Base-by-base conservation (phyloP, 2,329 filamentous ascomycete species). In the Aspergillus tamarii region DNA sequence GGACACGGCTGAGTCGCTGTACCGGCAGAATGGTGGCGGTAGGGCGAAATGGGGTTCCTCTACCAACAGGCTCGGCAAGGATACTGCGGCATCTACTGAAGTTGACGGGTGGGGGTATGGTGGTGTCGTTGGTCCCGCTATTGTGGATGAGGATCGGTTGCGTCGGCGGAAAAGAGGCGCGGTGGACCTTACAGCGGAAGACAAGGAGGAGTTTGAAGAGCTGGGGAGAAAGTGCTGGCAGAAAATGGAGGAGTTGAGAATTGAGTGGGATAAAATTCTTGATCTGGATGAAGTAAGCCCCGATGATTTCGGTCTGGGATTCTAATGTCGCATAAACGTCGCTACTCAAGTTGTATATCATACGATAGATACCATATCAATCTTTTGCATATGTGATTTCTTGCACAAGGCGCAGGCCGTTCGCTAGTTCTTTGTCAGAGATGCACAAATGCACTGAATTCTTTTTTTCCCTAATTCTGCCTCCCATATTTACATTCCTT, bases 11-110 rank as follows among this genome's bases (percentile, higher is more conserved):
- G 78, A 80, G 32, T 68, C 69, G 4, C 72, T 72, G 63, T 85
- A 85, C 19, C 82, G 83, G 23, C 82, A 94, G 16, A 86, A 92
- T 57, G 82, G 77, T 2, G 84, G 82, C 52, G 84, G 84, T 66
- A 88, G 83, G 75, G 85, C 78, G 57, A 98, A 98, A 81, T 98
- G 94, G 94, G 94, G 94, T 3, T 91, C 90, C 34, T 86, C 87
- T n/a, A 85, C 85, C 10, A 85, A 89, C 67, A 76, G 85, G 12
- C 76, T 79, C 60, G 88, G 90, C 0, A 79, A 83, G 23, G 84
- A 86, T 64, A 81, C 84, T 45, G 87, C 92, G 6, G 90, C 89
- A 77, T 87, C 88, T 71, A 96, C 93, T 1, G 92, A 97, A 77
- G 89, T 96, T 3, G 88, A 92, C 50, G 92, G 93, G 9, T 97